Evolutionary conservation across 306 rosid genomes (phyloP).

Genomic region (Vachellia collinsii): DNA sequence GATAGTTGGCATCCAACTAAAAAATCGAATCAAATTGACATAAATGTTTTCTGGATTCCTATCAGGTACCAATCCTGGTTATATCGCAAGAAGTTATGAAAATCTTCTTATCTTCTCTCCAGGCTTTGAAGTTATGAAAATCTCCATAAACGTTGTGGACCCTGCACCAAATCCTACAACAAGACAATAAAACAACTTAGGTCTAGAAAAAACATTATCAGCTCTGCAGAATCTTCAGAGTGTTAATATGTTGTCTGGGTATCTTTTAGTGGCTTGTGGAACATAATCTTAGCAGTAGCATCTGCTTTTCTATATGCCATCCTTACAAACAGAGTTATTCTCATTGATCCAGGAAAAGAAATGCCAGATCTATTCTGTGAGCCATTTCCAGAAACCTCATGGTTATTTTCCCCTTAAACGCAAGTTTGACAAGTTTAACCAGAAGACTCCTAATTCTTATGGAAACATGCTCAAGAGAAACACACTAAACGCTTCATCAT

Average conservation of each 20-base stretch:
- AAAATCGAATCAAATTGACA: too few relatives aligned
- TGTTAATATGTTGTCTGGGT: constrained; percentile 61
- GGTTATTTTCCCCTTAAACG: constrained; percentile 51
- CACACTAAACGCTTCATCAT: constrained; percentile 24
- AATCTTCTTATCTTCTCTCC: constrained; percentile 54
- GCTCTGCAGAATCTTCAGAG: constrained; percentile 36
- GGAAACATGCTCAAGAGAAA: constrained; percentile 55
- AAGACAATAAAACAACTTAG: constrained; percentile 42
- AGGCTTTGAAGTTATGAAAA: constrained; percentile 58
- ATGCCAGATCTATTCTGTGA: constrained; percentile 59
- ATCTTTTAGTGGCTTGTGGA: constrained; percentile 63
- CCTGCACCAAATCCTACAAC: constrained; percentile 50
- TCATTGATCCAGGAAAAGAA: constrained; percentile 62
- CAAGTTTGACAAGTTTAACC: constrained; percentile 43
- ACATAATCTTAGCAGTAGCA: constrained; percentile 52
- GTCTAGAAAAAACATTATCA: constrained; percentile 31
- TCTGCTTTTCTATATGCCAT: constrained; percentile 64
- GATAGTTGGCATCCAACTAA: too few relatives aligned
- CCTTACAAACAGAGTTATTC: constrained; percentile 55
- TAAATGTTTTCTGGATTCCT: too few relatives aligned
- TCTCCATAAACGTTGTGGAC: constrained; percentile 61
- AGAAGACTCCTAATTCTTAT: constrained; percentile 46
- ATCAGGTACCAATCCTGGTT: constrained; percentile 50
- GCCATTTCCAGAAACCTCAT: constrained; percentile 59
- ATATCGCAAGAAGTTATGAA: constrained; percentile 46